Evolutionary conservation across 257 asterid species (phyloP), one percentile per base, ranked within the genome.

Genomic region (Cynanchum wilfordii): DNA sequence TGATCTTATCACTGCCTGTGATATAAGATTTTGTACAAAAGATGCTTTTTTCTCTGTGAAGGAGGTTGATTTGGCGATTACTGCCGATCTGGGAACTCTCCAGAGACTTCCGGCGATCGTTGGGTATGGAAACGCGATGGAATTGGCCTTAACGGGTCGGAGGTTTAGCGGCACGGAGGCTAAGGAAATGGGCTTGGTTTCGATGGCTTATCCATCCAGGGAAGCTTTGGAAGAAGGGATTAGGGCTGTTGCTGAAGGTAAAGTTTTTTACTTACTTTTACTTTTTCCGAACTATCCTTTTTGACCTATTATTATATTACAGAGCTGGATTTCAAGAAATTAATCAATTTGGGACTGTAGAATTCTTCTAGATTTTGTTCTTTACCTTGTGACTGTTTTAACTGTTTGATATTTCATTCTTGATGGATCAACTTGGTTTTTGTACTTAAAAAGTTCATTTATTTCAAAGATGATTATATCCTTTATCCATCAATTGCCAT

Each of bases 21-120:
- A 94, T 72, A 42, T 89, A 49, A 85, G 99, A 87, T 88, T 76
- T 51, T 87, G 90, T 24, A 78, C 89, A 30, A 80, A 80, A 10
- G 83, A 70, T 56, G 89, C 97, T 0, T 81, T 72, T 52, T 94
- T 91, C 73, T 58, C 84, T 13, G 97, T 94, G 79, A 91, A 89
- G 80, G 99, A 89, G 84, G 99, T 94, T 76, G 99, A 93, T 49
- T 72, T 93, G 80, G 97, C 83, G 1, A 82, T 93, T 73, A 75
- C 90, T 4, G 98, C 98, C 49, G 97, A 93, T 83, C 81, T 95
- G 5, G 98, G 98, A 69, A 80, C 98, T 68, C 89, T 95, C 44
- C 98, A 95, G 92, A 84, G 99, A 88, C 90, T 95, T 56, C 97
- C 97, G 3, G 78, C 78, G 20, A 87, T 95, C 40, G 95, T 95